Percentiles rank a stretch among this genome's conserved stretches.
Evolutionary conservation across 2,329 filamentous ascomycete species (phyloP).

Genomic region (Daldinia sp.): DNA sequence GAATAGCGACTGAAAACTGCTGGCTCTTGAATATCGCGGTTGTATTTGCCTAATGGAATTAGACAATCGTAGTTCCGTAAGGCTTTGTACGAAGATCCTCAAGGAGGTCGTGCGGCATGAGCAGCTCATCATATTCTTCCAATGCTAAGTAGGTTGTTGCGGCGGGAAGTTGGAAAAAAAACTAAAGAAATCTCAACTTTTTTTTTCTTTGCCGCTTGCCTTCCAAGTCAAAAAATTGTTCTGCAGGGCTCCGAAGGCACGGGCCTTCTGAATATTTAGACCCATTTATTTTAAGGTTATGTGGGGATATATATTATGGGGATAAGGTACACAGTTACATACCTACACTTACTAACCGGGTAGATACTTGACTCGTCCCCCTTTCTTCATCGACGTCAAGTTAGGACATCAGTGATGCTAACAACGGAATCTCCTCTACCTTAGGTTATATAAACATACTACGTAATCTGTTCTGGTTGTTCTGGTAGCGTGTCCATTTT

Average conservation of each 20-base stretch:
- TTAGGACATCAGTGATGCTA: not conserved
- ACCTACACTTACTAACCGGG: too few relatives aligned
- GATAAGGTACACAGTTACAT: not conserved
- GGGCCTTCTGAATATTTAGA: not conserved
- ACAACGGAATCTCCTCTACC: not conserved
- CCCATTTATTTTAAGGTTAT: slow-evolving; percentile 1
- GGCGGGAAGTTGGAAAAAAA: not conserved
- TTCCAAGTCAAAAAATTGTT: not conserved
- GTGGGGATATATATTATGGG: not conserved
- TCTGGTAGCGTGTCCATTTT: too few relatives aligned
- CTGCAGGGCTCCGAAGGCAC: not conserved
- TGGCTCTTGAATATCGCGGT: slow-evolving; percentile 14
- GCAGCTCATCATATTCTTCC: slow-evolving; percentile 54
- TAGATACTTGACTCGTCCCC: not conserved
- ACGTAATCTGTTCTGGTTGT: too few relatives aligned
- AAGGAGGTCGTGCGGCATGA: slow-evolving; percentile 56
- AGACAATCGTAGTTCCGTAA: slow-evolving; percentile 46
- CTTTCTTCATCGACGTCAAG: slow-evolving; percentile 12
- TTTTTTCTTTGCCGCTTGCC: slow-evolving; percentile 14
- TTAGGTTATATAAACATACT: not conserved
- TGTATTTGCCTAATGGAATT: slow-evolving; percentile 28
- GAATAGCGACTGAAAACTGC: slow-evolving; percentile 22
- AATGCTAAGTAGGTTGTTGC: not conserved
- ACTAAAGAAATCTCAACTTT: slow-evolving; percentile 7
- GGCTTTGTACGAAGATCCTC: slow-evolving; percentile 57